These are phyloP conservation scores for Wickerhamiella pararugosa DNA, from an alignment of 1,139 yeast genomes.

Conservation along the genomic window DNA sequence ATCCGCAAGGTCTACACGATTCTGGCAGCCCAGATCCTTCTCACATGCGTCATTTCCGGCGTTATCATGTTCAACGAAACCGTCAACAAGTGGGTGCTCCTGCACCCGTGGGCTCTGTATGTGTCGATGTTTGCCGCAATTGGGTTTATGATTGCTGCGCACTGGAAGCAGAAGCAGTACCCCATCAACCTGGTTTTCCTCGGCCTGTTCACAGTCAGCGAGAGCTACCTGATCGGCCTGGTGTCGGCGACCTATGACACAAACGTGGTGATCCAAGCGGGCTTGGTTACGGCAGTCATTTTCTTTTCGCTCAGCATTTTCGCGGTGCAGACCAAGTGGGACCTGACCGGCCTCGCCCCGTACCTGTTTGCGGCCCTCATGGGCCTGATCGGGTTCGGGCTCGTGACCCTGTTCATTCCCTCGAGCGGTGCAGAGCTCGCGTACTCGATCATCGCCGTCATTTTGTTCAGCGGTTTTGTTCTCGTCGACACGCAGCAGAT, in stretches of 20 bases:
- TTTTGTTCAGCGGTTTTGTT: constrained; percentile 57
- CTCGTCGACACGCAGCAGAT: constrained; percentile 72
- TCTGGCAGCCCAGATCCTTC: constrained; percentile 46
- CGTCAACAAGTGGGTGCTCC: constrained; percentile 43
- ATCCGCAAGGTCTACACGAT: constrained; percentile 67
- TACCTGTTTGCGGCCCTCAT: constrained; percentile 46
- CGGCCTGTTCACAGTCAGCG: constrained; percentile 54
- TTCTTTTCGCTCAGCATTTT: constrained; percentile 63
- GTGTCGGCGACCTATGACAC: constrained; percentile 52
- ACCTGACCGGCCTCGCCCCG: constrained; percentile 61
- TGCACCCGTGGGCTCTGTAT: constrained; percentile 46
- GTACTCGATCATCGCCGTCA: constrained; percentile 61
- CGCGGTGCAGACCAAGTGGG: constrained; percentile 74
- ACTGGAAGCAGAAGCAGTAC: constrained; percentile 45
- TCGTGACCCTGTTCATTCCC: constrained; percentile 56
- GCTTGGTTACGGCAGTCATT: constrained; percentile 50
- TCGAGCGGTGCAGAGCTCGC: constrained; percentile 42
- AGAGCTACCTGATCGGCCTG: constrained; percentile 59
- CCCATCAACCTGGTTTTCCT: constrained; percentile 47
- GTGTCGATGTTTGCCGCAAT: constrained; percentile 45
- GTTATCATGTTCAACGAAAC: constrained; percentile 35
- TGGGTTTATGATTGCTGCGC: constrained; percentile 46
- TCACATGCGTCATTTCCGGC: constrained; percentile 47
- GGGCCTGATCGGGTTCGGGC: constrained; percentile 58
- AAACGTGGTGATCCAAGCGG: constrained; percentile 52